Conservation (phyloP, 1,284 basidiomycete genomes). For the Chalciporus sp. region DNA sequence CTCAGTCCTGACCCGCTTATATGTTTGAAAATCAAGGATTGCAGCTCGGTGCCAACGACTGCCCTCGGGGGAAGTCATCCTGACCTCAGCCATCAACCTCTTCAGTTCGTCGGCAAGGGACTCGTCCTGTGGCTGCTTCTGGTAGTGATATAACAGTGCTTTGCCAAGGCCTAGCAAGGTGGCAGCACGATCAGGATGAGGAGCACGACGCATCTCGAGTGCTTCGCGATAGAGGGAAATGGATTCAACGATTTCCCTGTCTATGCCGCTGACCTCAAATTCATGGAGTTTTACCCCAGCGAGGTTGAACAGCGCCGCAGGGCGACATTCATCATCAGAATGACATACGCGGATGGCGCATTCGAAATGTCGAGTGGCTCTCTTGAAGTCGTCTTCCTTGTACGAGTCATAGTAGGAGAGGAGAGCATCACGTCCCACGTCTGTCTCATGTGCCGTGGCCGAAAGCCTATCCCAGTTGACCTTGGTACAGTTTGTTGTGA, state of each 20-base stretch:
- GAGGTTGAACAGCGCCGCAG: constrained; percentile 14
- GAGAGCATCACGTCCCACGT: no score
- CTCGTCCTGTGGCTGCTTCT: background rate
- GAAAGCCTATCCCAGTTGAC: no score
- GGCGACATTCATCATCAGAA: background rate
- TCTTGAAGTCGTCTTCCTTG: no score
- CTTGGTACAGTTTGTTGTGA: no score
- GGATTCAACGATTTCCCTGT: background rate
- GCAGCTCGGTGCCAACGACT: constrained; percentile 2
- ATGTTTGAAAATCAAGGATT: background rate
- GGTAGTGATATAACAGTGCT: constrained; percentile 5
- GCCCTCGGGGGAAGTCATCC: background rate
- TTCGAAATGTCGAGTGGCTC: no score
- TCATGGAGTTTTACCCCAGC: constrained; percentile 4
- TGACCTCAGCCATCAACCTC: background rate
- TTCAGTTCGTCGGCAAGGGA: background rate
- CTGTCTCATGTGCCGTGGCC: no score
- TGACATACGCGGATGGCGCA: constrained; percentile 5
- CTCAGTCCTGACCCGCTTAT: background rate
- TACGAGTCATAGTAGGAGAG: no score
- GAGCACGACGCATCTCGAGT: background rate
- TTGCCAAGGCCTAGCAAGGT: constrained; percentile 6
- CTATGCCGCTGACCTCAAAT: background rate
- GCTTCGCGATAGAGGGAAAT: constrained; percentile 2
- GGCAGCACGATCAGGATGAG: constrained; percentile 4